phyloP scores from a whole-genome alignment of 1,284 basidiomycete genomes.

The Lentinula novae-zelandiae region DNA sequence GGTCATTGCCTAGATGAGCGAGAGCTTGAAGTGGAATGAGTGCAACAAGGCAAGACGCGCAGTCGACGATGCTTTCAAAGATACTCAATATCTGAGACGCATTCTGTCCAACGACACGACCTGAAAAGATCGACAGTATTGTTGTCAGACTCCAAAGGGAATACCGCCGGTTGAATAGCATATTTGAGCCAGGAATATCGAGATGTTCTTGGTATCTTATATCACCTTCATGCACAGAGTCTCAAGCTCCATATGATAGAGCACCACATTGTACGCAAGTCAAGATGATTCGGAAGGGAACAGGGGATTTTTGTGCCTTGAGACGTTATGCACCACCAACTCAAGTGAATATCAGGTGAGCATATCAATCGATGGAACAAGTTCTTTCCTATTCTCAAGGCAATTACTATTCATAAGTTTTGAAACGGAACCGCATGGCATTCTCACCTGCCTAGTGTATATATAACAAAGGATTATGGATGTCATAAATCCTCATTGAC shows the following conservation, averaged over 20 bases:
- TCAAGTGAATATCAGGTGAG: no score
- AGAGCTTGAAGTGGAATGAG: slow-evolving; percentile 10
- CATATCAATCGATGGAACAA: no score
- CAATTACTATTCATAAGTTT: no score
- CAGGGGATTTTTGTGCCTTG: background rate
- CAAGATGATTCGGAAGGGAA: background rate
- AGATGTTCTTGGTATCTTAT: background rate
- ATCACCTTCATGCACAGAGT: background rate
- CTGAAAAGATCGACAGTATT: background rate
- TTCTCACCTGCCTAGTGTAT: no score
- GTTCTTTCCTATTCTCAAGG: no score
- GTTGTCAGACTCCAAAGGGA: background rate
- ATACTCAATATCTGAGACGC: slow-evolving; percentile 3
- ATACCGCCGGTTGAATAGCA: background rate
- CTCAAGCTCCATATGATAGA: background rate
- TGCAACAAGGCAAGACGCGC: slow-evolving; percentile 10
- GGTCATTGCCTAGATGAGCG: slow-evolving; percentile 10
- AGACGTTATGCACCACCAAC: no score
- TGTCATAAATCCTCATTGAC: no score
- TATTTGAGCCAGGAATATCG: background rate
- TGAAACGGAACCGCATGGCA: no score
- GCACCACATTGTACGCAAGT: background rate
- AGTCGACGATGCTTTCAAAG: slow-evolving; percentile 10
- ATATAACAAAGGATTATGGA: no score
- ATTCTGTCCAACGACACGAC: background rate